Evolutionary conservation across 2,329 filamentous ascomycete genomes (phyloP), one percentile per base, ranked within the genome.

Genomic region (Didymella lethalis): DNA sequence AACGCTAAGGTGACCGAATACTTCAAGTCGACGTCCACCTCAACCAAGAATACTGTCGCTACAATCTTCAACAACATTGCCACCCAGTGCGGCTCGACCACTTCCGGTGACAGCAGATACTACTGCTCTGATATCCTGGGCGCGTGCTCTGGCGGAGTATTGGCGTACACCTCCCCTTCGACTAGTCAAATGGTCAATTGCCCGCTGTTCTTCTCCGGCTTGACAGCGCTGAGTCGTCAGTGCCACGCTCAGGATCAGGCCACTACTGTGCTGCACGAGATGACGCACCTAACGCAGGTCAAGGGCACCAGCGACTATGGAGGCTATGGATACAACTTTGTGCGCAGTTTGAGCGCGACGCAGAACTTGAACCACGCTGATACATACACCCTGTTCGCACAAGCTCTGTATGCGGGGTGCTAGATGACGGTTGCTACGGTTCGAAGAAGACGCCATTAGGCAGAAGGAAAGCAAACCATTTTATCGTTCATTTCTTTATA

Each of bases 211-310:
- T 89, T 86, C 78, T 81, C 70, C 40, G 76, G 72, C 7, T 77
- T 89, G 5, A 75, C 83, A 0, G 77, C 80, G 0, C 56, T 84
- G 38, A 79, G 82, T n/a, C 61, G 64, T 7, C 75, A 68, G 2
- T 90, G 88, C 78, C 85, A 89, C 70, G 81, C 68, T 4, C 87
- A 89, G 74, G 87, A 89, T 69, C 85, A 87, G 77, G 84, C 83
- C 4, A 86, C 83, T 8, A 89, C 87, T 8, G 81, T 81, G 34
- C 73, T 90, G 16, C 88, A 90, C 67, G 88, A 90, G 79, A 79
- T 82, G 62, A 89, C 87, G 12, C 88, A 90, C 70, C 78, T 82
- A 31, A 75, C 82, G 69, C 80, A 77, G 76, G 78, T 82, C n/a
- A 84, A 84, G 49, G 85, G 85, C 4, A 88, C 86, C 1, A 71